Evolutionary conservation across 2,329 filamentous ascomycete genomes (phyloP).

Genomic region (Colletotrichum nymphaeae): DNA sequence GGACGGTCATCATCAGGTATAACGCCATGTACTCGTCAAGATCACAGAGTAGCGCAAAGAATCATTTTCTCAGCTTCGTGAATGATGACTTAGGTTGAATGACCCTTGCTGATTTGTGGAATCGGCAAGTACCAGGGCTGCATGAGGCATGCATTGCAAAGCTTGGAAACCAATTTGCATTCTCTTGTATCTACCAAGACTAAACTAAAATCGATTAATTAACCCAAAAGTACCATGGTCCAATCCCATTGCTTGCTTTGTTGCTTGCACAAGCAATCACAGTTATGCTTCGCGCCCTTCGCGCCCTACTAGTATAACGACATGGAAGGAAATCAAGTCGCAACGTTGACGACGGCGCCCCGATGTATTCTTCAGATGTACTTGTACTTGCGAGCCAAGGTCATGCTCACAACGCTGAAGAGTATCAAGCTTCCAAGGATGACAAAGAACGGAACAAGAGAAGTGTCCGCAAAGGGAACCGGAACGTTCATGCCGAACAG

Average conservation of each 20-base stretch:
- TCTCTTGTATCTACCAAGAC: neutral
- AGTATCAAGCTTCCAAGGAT: conserved; percentile 64
- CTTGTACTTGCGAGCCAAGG: conserved; percentile 55
- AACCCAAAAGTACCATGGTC: neutral
- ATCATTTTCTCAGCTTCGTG: neutral
- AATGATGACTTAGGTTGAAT: neutral
- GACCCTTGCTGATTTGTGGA: neutral
- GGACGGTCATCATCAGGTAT: neutral
- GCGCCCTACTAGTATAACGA: neutral
- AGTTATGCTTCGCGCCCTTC: neutral
- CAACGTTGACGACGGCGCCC: neutral
- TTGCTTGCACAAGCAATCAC: neutral
- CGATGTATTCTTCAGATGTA: conserved; percentile 53
- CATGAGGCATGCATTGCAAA: no score
- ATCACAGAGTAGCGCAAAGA: neutral
- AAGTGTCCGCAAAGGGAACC: conserved; percentile 72
- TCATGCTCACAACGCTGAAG: conserved; percentile 60
- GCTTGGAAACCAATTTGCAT: neutral
- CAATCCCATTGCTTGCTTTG: neutral
- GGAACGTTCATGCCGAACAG: conserved; percentile 89
- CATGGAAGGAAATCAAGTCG: neutral
- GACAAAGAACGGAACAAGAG: conserved; percentile 66
- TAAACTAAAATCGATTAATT: neutral
- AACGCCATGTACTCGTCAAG: no score
- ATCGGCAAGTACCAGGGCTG: no score